Base-by-base conservation (phyloP, 2,329 filamentous ascomycete species). In the Dendryphion nanum region DNA sequence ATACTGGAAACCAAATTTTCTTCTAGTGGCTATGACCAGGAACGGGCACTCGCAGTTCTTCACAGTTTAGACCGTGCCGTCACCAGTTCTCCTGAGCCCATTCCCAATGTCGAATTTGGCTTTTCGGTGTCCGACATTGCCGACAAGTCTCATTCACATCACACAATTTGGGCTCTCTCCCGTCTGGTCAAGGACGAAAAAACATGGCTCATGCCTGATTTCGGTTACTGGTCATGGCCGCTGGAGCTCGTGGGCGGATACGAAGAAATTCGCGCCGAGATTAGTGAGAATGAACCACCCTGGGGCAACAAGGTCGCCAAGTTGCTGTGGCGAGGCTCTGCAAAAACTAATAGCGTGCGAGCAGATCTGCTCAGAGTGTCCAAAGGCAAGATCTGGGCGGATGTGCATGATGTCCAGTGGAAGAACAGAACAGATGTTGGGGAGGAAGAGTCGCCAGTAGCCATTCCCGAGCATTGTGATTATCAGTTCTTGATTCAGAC, bases 401-500 rank as follows among this genome's bases (percentile, higher is more conserved):
- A 61, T 18, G 58, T 63, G n/a, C 55, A 50, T 4, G 52, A 61
- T 37, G 46, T 63, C 33, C 46, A 44, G 35, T 61, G 58, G 57
- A 59, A 41, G 49, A 59, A 30, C 68, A 74, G 35, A 67, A 74
- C 7, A 8, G 23, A 26, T 26, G 47, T 76, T 2, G 66, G 68
- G 1, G 75, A 77, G 33, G 68, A 26, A 10, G 10, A 8, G 10
- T 8, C 23, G 23, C 10, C 10, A 10, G 10, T 26, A n/a, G 23
- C 23, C 10, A 26, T 26, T 10, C 10, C 73, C 29, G 74, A 78
- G 28, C 74, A 77, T 54, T 79, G 76, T 51, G 64, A 66, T 18
- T 79, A 77, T 50, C 73, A 73, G 64, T 79, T 76, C 47, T 64
- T 78, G 18, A 70, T 70, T 5, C 75, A 79, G 37, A 72, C 73